Conservation (phyloP, 2,329 filamentous ascomycete genomes). For the Ceratocystis harringtonii region DNA sequence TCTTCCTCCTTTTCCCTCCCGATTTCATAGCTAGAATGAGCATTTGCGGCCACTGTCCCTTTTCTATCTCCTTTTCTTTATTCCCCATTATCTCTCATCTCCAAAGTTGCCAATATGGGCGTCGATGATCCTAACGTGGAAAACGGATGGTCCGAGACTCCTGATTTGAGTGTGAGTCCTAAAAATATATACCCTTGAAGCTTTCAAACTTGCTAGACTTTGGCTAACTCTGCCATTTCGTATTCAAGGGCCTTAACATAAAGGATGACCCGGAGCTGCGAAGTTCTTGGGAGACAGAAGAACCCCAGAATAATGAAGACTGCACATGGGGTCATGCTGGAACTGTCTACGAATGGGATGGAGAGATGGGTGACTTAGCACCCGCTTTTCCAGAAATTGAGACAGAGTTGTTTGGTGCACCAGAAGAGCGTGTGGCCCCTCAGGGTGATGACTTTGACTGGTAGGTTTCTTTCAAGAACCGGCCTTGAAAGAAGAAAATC, state of each 20-base stretch:
- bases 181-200: background rate
- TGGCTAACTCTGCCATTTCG: background rate
- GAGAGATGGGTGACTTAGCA: constrained; percentile 74
- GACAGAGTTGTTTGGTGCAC: constrained; percentile 53
- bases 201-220: background rate
- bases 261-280: background rate
- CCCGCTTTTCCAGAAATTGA: constrained; percentile 58
- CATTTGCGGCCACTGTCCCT: background rate
- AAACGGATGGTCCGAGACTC: background rate
- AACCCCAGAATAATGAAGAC: background rate
- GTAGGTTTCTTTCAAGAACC: constrained; percentile 18
- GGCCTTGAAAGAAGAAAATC: constrained; percentile 15
- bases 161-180: background rate
- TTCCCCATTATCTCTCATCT: background rate
- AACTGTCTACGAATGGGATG: constrained; percentile 63
- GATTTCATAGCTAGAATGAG: background rate
- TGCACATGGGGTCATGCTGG: background rate
- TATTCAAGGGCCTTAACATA: background rate
- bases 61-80: background rate
- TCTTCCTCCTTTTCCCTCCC: no score
- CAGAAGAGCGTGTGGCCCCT: constrained; percentile 29
- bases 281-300: background rate
- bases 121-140: background rate
- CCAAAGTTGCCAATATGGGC: background rate
- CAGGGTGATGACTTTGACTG: constrained; percentile 13